Percentiles rank a stretch among this genome's conserved stretches.
phyloP scores from a whole-genome alignment of 2,329 filamentous ascomycete species.

The Xylariaceae sp. region DNA sequence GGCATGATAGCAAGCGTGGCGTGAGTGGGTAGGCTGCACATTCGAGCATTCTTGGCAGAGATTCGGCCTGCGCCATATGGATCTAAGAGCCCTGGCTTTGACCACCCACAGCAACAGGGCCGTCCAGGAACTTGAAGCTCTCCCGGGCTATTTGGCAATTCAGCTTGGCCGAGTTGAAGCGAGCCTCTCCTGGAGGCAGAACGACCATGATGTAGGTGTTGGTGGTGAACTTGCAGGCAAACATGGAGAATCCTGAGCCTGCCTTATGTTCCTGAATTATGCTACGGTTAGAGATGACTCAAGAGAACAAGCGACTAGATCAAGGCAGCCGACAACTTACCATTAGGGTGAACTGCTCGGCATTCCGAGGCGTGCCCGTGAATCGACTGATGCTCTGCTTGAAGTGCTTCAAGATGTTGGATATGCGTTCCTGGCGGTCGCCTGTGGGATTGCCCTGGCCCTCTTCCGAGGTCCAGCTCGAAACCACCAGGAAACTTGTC shows the following conservation, averaged over 20 bases:
- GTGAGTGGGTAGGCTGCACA: no score
- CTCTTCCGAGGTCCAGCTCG: slow-evolving; percentile 73
- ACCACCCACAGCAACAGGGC: slow-evolving; percentile 32
- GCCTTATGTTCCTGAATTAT: slow-evolving; percentile 62
- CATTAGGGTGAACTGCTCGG: slow-evolving; percentile 76
- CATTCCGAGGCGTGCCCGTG: slow-evolving; percentile 74
- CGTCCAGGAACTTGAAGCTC: slow-evolving; percentile 69
- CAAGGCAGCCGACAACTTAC: slow-evolving; percentile 13
- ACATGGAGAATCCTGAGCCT: slow-evolving; percentile 77
- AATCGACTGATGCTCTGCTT: slow-evolving; percentile 79
- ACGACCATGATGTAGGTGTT: slow-evolving; percentile 96
- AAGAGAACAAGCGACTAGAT: slow-evolving; percentile 6
- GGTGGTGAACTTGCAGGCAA: slow-evolving; percentile 91
- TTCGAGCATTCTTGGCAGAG: no score
- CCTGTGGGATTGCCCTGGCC: slow-evolving; percentile 80
- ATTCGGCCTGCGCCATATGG: no score
- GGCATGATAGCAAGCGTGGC: no score
- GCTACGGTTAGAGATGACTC: no score
- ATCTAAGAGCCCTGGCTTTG: slow-evolving; percentile 14
- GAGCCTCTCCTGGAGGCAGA: slow-evolving; percentile 83
- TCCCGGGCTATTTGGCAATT: slow-evolving; percentile 85
- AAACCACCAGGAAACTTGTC: slow-evolving; percentile 95
- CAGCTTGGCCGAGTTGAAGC: slow-evolving; percentile 84
- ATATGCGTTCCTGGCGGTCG: slow-evolving; percentile 89
- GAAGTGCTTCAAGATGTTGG: slow-evolving; percentile 97